Evolutionary conservation across 768 basidiomycete species (phyloP), one percentile per base, ranked within the genome.

Genomic region (Lactarius vividus): DNA sequence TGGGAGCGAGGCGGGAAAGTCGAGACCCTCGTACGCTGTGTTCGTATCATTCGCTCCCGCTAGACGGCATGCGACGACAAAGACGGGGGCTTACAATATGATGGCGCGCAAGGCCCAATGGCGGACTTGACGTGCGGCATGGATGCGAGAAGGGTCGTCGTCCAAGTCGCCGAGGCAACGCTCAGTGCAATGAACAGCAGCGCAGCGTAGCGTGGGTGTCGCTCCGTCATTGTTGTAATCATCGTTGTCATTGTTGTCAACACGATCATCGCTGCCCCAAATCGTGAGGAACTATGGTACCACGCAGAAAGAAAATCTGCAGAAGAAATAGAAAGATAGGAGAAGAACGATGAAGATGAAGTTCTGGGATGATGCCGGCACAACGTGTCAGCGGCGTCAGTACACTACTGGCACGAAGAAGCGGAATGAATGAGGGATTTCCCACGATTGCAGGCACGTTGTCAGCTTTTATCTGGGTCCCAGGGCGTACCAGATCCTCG

Each of bases 11-110:
- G 71, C 65, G 23, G 77, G 77, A 56, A 71, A 72, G 67, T 79
- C 78, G 40, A 72, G 65, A 1, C 72, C 76, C 6, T 74, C 62
- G 57, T 72, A 77, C 1, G 75, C 77, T 79, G 56, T 37, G 33
- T 4, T 16, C 29, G 42, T 29, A 20, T n/a, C n/a, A n/a, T 15
- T 29, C 28, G 31, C 13, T 4, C 23, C 42, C 54, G 2, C 20
- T 13, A 35, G 18, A 42, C 26, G 58, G 55, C 58, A 11, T 57
- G 33, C 29, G 35, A 26, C 28, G 15, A 23, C 42, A n/a, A 31
- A 23, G 23, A 13, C 40, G 40, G 8, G 20, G 23, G 59, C 66
- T 40, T 44, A 68, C 67, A 58, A 35, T 63, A 65, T 29, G 67
- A 42, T 26, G 53, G 46, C 10, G 49, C 16, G 31, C 52, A 57